Evolutionary conservation across 495 filamentous ascomycete species (phyloP), one percentile per base, ranked within the genome.

Genomic region (Hypomontagnella monticulosa): DNA sequence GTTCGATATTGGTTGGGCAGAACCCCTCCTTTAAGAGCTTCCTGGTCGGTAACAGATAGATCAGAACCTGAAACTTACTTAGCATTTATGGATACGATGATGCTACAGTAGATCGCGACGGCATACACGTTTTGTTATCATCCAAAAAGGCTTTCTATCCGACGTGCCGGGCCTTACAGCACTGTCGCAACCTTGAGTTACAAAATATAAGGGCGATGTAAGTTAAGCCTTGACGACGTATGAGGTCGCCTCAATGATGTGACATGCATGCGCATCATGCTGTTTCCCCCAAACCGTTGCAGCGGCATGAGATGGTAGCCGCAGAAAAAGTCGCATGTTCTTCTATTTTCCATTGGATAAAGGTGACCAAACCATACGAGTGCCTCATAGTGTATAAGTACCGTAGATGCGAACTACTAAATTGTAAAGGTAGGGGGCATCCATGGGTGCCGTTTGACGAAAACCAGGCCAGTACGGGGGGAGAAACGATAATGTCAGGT

Each of bases 1-100:
- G n/a, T 76, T 71, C 59, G 16, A 62, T 5, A 41, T 44, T 64
- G 50, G 66, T 64, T 69, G 66, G 66, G 34, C 73, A 74, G 5
- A 66, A 67, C n/a, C 70, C 72, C 43, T 73, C 69, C 43, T 75
- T 55, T 2, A 79, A 67, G 33, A 72, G 43, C 56, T 71, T 75
- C 16, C 62, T 61, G 0, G 78, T 38, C 43, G 30, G 47, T 56
- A 56, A 27, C 23, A 43, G 54, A 27, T 36, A 23, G 41, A 10
- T 43, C 41, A 20, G 50, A 49, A 48, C 27, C 33, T 51, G 20
- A 23, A 57, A 51, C 43, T 44, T 32, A 36, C 18, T 18, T 16
- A 40, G 33, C 38, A 53, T 15, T 11, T 5, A 5, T 11, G 11
- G 33, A 36, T 53, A 7, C 49, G 49, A 18, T 14, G n/a, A 38